phyloP scores from a whole-genome alignment of 805 yeast genomes.

The Cyberlindnera saturnus region DNA sequence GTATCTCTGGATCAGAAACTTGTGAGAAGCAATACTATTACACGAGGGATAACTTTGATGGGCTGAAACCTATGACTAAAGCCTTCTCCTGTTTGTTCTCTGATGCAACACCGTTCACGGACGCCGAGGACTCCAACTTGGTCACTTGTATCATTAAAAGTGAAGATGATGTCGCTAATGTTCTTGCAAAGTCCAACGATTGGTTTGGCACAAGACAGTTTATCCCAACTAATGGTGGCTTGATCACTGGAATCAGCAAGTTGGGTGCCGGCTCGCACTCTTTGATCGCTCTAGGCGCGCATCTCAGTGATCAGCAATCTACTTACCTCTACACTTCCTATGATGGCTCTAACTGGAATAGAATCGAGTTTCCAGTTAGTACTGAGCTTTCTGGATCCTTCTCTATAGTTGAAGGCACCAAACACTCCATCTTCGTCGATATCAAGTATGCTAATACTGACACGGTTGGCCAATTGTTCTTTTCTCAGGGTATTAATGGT shows the following conservation, averaged over 20 bases:
- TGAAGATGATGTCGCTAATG: conserved; percentile 27
- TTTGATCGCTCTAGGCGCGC: conserved; percentile 29
- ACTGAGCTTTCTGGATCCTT: conserved; percentile 17
- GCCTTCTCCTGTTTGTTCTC: conserved; percentile 30
- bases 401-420: conserved; percentile 32
- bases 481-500: conserved; percentile 44
- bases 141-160: conserved; percentile 41
- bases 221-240: conserved; percentile 27
- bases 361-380: conserved; percentile 28
- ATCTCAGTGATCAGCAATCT: conserved; percentile 16
- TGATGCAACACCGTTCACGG: conserved; percentile 21
- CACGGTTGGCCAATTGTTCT: conserved; percentile 26
- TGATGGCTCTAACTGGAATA: conserved; percentile 29
- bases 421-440: conserved; percentile 35
- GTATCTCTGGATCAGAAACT: conserved; percentile 24
- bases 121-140: conserved; percentile 23
- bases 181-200: conserved; percentile 36
- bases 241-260: conserved; percentile 26
- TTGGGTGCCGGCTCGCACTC: conserved; percentile 31
- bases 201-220: conserved; percentile 34
- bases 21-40: conserved; percentile 36
- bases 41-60: conserved; percentile 40
- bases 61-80: conserved; percentile 22
- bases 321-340: conserved; percentile 27
- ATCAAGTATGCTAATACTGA: conserved; percentile 19